Evolutionary conservation across 768 basidiomycete genomes (phyloP).

Genomic region (Tulasnella sp.): DNA sequence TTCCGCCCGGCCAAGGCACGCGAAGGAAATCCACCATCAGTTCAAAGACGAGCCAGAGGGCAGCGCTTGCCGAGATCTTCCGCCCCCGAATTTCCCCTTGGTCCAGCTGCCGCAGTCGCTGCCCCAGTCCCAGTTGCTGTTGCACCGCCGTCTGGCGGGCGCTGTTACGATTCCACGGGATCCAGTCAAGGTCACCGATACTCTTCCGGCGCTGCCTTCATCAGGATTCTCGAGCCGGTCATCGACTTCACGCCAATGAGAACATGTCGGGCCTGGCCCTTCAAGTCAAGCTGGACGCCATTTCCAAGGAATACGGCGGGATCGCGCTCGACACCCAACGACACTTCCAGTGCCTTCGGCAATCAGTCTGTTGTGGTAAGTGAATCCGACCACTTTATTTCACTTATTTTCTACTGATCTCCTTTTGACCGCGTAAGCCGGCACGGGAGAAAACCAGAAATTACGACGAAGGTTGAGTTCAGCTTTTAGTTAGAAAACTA

Average conservation of each 20-base stretch:
- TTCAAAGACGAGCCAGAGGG: slow-evolving; percentile 74
- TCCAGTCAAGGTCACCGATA: slow-evolving; percentile 83
- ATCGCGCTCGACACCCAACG: no score
- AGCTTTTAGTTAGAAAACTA: no score
- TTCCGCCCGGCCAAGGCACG: slow-evolving; percentile 90
- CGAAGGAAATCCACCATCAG: slow-evolving; percentile 95
- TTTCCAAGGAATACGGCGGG: slow-evolving; percentile 90
- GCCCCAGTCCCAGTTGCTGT: slow-evolving; percentile 28
- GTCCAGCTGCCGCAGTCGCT: slow-evolving; percentile 33
- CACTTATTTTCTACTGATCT: no score
- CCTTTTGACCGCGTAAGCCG: no score
- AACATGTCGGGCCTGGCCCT: slow-evolving; percentile 60
- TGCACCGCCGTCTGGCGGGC: slow-evolving; percentile 44
- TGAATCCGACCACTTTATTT: no score
- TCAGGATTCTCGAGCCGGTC: slow-evolving; percentile 85
- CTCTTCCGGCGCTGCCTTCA: slow-evolving; percentile 93
- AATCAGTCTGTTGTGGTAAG: no score
- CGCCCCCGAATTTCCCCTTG: slow-evolving; percentile 27
- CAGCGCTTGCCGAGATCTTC: slow-evolving; percentile 27
- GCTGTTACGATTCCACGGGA: slow-evolving; percentile 75
- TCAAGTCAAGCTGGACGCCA: slow-evolving; percentile 79
- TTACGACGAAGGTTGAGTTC: no score
- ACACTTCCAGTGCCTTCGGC: no score
- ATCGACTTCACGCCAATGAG: slow-evolving; percentile 78
- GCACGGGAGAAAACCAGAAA: no score